Evolutionary conservation across 805 yeast species (phyloP).

Genomic region (Candida awuae): DNA sequence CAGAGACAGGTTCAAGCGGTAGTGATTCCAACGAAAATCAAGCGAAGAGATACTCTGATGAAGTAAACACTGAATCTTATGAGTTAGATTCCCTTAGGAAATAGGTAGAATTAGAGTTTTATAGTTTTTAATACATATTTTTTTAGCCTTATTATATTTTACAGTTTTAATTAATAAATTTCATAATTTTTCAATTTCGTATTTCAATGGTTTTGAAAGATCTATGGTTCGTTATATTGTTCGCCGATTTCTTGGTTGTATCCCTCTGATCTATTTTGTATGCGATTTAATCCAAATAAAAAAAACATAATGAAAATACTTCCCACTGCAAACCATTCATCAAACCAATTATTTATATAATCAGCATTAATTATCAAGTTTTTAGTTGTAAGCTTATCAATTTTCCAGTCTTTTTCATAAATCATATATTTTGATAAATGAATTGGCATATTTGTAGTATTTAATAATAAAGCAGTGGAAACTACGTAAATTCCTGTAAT

Average conservation of each 20-base stretch:
- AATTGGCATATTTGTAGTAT: constrained; percentile 39
- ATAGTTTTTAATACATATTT: too few relatives aligned
- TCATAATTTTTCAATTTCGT: too few relatives aligned
- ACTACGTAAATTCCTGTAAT: constrained; percentile 43
- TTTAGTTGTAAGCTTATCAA: background rate
- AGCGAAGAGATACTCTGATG: constrained; percentile 10
- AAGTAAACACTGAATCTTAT: constrained; percentile 6
- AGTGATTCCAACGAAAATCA: constrained; percentile 13
- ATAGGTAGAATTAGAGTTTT: background rate
- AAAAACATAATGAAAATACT: constrained; percentile 30
- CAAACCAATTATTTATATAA: constrained; percentile 46
- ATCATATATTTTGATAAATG: constrained; percentile 31
- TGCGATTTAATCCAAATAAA: constrained; percentile 4
- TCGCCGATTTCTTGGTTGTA: too few relatives aligned
- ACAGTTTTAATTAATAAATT: too few relatives aligned
- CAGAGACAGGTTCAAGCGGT: constrained; percentile 7
- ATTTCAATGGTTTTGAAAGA: too few relatives aligned
- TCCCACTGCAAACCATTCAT: constrained; percentile 40
- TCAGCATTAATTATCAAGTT: constrained; percentile 18
- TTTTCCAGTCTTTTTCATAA: constrained; percentile 4
- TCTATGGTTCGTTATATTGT: too few relatives aligned
- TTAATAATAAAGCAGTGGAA: constrained; percentile 42
- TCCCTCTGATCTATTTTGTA: too few relatives aligned
- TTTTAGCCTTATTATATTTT: too few relatives aligned
- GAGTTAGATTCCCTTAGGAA: constrained; percentile 1